Conservation (phyloP, 1,139 yeast genomes). For the Scheffersomyces quercinus region DNA sequence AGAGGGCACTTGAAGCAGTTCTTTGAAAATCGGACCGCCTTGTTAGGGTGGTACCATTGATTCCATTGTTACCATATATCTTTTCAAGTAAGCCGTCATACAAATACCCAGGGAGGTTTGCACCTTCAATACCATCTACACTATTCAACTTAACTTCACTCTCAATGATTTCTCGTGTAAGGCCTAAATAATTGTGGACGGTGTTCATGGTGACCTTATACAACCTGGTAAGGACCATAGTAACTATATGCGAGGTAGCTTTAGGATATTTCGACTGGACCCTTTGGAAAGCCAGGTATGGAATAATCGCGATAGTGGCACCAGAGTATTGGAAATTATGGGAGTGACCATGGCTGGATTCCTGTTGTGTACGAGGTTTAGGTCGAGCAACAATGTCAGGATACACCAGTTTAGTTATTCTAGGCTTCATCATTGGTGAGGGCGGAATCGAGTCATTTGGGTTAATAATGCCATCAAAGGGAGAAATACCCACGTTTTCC, state of each 20-base stretch:
- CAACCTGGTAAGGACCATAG: conserved; percentile 83
- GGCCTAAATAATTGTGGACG: conserved; percentile 80
- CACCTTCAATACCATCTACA: conserved; percentile 21
- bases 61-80: conserved; percentile 19
- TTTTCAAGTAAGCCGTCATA: conserved; percentile 57
- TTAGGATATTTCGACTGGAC: conserved; percentile 78
- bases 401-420: conserved; percentile 6
- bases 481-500: conserved; percentile 1
- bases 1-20: not conserved
- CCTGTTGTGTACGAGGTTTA: conserved; percentile 24
- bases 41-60: conserved; percentile 1
- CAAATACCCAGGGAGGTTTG: conserved; percentile 60
- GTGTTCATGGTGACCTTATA: conserved; percentile 91
- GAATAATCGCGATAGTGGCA: conserved; percentile 90
- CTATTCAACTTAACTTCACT: conserved; percentile 72
- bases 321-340: conserved; percentile 23
- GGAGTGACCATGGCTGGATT: conserved; percentile 6
- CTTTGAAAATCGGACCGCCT: conserved; percentile 6
- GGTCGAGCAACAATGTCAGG: conserved; percentile 65
- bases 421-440: conserved; percentile 1
- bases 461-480: conserved; percentile 9
- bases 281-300: conserved; percentile 75
- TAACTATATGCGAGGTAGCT: conserved; percentile 91
- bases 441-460: conserved; percentile 7
- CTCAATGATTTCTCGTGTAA: conserved; percentile 78